phyloP scores from a whole-genome alignment of 192 early-diverging fungal species.

The Rhizoclosmatium sp. region DNA sequence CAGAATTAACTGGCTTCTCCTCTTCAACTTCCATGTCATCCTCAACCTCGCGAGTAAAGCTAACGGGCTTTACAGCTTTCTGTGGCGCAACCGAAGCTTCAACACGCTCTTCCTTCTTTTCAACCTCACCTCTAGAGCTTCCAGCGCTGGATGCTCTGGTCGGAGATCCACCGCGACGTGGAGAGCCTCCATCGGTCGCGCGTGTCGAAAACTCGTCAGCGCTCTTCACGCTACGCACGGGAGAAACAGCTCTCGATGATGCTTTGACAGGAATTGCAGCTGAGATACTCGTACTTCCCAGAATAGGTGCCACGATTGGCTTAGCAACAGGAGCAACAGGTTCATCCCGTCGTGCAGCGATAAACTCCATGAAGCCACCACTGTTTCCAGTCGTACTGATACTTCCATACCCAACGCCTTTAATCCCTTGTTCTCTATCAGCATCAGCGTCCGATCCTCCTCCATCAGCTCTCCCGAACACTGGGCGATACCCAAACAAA shows the following conservation, averaged over 20 bases:
- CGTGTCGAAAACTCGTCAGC: neutral
- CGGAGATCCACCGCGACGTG: neutral
- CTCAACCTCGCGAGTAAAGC: neutral
- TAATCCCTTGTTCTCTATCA: neutral
- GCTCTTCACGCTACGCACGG: neutral
- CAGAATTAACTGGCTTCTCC: neutral
- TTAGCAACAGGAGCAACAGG: neutral
- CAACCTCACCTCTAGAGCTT: neutral
- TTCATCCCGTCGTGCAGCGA: neutral
- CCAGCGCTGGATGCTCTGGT: neutral
- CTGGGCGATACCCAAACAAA: conserved; percentile 35
- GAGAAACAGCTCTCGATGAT: neutral
- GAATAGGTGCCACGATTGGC: neutral
- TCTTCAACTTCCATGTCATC: conserved; percentile 5
- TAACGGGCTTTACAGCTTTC: neutral
- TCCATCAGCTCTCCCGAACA: neutral
- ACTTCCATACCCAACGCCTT: neutral
- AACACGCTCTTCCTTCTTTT: neutral
- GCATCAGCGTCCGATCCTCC: neutral
- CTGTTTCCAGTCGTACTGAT: neutral
- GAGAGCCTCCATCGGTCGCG: too few species aligned
- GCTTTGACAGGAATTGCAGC: neutral
- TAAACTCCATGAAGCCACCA: conserved; percentile 10
- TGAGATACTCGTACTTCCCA: neutral
- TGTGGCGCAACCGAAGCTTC: neutral